Percentiles rank a stretch among this genome's conserved stretches.
Evolutionary conservation across 2,329 filamentous ascomycete species (phyloP).

Genomic region (Chalaropsis thielavioides): DNA sequence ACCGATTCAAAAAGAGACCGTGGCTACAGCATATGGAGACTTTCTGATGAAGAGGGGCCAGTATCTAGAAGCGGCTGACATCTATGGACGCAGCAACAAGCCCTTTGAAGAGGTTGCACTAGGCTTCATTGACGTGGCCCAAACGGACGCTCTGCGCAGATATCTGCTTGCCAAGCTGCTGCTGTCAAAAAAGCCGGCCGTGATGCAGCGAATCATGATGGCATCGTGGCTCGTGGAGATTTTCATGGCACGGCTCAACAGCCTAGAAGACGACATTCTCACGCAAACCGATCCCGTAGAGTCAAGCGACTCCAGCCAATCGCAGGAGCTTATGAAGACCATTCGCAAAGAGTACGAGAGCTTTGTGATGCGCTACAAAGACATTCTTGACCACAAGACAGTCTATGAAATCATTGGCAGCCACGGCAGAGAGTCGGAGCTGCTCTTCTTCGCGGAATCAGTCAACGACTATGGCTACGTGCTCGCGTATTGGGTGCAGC

Average conservation of each 20-base stretch:
- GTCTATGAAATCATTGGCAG: constrained; percentile 93
- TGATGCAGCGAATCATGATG: constrained; percentile 93
- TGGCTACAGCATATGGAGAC: constrained; percentile 85
- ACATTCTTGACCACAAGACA: constrained; percentile 78
- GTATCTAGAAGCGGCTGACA: constrained; percentile 69
- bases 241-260: constrained; percentile 94
- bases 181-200: constrained; percentile 63
- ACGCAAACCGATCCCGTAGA: constrained; percentile 62
- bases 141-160: constrained; percentile 79
- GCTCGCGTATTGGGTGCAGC: constrained; percentile 90
- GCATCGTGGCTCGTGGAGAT: constrained; percentile 90
- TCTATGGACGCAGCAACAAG: constrained; percentile 93
- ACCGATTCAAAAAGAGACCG: constrained; percentile 68
- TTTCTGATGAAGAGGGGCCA: constrained; percentile 68
- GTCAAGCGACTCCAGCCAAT: constrained; percentile 53
- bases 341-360: constrained; percentile 73
- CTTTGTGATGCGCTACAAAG: constrained; percentile 72
- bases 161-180: constrained; percentile 77
- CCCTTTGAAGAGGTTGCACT: constrained; percentile 92
- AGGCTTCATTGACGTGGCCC: constrained; percentile 74
- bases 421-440: constrained; percentile 83
- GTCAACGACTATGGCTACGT: constrained; percentile 91
- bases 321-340: constrained; percentile 52
- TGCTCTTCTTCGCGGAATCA: constrained; percentile 78
- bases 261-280: constrained; percentile 83